Base-by-base conservation (phyloP, 23 red algal genomes). In the Gracilariopsis chorda region DNA sequence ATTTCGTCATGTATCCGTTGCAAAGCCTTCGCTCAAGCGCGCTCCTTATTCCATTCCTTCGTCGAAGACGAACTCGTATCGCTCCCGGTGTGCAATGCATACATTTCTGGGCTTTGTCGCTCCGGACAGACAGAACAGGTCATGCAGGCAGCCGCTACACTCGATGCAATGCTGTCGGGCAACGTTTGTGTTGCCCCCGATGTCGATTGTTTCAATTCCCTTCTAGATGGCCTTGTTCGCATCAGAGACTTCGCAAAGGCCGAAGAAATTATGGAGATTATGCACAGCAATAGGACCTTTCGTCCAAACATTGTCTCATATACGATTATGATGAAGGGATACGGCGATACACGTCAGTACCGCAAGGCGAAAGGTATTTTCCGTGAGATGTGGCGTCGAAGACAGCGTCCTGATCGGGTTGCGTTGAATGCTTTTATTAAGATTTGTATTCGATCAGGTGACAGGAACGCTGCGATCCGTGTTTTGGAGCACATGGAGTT, bases 271-370 rank as follows among this genome's bases (percentile, higher is more conserved):
- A 57, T 88, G 65, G 28, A 49, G 35, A 20, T 42, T 32, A 88
- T 88, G 48, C 73, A 56, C 2, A 33, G 30, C 51, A 53, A 39
- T 0, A 36, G 47, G 40, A 39, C 44, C 25, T 48, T 51, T 32
- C 41, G 44, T 25, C 88, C 88, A 16, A 46, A 41, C 20, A 37
- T 83, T 19, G 52, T 69, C 1, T 83, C 88, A 5, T 92, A 46
- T 42, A 92, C 88, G 20, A 92, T 74, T 42, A 47, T 92, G 4
- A 83, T 92, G 63, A 82, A 80, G 51, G 88, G 88, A 20, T 92
- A 83, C 36, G 46, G 56, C 14, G 48, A 75, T 46, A 55, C 28
- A 28, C 35, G 62, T 13, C 57, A 67, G 39, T 82, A 64, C 42
- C 55, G 51, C 39, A 37, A 92, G 9, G 77, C 76, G 23, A 69